phyloP scores from a whole-genome alignment of 106 monocot species.

The Phalaenopsis equestris region DNA sequence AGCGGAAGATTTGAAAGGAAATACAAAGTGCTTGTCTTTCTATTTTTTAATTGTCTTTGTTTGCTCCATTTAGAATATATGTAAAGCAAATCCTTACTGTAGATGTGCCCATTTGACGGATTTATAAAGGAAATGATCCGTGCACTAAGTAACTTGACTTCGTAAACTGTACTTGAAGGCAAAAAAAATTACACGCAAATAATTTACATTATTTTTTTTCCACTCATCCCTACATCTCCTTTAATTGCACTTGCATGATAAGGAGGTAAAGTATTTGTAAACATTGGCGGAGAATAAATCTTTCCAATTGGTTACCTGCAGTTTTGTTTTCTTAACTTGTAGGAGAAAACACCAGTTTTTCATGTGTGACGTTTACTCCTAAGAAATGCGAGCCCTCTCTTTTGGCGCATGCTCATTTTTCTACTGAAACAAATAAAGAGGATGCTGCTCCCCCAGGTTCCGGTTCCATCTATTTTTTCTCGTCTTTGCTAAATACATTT shows the following conservation, averaged over 20 bases:
- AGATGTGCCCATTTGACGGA: neutral
- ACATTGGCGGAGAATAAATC: neutral
- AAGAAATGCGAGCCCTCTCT: neutral
- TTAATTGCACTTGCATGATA: neutral
- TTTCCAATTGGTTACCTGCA: neutral
- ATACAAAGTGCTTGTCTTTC: too few relatives aligned
- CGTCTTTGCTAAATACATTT: neutral
- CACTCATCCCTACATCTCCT: neutral
- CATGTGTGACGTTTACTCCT: neutral
- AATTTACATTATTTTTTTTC: neutral
- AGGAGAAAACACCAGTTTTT: neutral
- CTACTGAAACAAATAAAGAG: conserved; percentile 3
- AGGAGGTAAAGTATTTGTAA: neutral
- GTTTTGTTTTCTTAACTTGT: neutral
- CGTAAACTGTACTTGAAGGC: neutral
- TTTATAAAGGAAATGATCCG: neutral
- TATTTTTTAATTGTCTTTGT: neutral
- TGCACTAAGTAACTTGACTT: neutral
- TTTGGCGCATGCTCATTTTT: neutral
- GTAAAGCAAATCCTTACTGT: neutral
- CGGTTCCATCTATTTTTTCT: neutral
- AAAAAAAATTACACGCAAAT: neutral
- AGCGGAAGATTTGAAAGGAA: too few relatives aligned
- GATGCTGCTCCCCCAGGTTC: conserved; percentile 3
- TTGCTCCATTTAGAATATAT: neutral